Evolutionary conservation across 306 rosid species (phyloP).

Genomic region (Inga oerstediana): DNA sequence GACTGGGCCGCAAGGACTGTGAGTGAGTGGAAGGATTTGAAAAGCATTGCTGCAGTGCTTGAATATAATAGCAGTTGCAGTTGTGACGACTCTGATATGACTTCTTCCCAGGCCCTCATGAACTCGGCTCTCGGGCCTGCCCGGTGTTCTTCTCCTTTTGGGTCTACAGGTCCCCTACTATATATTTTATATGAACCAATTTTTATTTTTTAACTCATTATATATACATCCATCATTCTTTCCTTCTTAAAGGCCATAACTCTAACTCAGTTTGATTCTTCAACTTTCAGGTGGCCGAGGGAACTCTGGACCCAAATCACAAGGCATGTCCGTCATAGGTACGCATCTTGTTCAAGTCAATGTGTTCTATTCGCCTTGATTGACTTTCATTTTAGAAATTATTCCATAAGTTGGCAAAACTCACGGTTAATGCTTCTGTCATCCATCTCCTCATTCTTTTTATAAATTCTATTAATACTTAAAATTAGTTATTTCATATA

Average conservation of each 20-base stretch:
- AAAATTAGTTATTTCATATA: neutral
- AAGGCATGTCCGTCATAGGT: neutral
- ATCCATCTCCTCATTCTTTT: too few species aligned
- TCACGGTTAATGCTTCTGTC: too few species aligned
- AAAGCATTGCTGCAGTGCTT: slow-evolving; percentile 26
- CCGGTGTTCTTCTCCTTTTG: neutral
- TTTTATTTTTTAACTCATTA: neutral
- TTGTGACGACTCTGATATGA: neutral
- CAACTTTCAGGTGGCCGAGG: neutral
- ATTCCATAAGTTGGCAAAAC: neutral
- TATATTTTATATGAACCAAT: neutral
- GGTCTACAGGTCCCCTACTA: neutral
- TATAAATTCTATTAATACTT: too few species aligned
- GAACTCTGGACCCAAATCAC: neutral
- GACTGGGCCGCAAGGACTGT: neutral
- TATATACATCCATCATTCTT: neutral
- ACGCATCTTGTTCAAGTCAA: neutral
- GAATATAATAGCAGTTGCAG: neutral
- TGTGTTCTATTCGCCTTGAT: neutral
- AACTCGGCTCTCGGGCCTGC: neutral
- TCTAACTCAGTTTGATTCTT: neutral
- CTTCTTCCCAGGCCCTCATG: neutral
- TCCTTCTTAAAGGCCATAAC: neutral
- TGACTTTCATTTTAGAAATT: neutral
- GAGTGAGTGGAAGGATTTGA: neutral